Evolutionary conservation across 352 stramenopile species (phyloP).

Genomic region (Lagenidium giganteum): DNA sequence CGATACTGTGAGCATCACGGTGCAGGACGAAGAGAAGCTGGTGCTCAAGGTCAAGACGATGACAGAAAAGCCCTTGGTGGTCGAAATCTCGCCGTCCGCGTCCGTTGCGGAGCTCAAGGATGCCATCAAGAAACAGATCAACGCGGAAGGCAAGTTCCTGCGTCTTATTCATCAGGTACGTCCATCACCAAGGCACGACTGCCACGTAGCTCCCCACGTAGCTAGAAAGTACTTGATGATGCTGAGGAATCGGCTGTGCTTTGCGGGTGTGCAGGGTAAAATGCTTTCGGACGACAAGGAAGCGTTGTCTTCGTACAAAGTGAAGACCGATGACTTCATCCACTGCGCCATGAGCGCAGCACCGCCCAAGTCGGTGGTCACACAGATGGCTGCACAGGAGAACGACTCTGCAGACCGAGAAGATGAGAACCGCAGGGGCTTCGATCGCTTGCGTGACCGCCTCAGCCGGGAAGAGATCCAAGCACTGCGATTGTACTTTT

Average conservation of each 20-base stretch:
- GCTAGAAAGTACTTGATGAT: too few relatives aligned
- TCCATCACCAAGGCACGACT: too few relatives aligned
- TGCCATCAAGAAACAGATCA: conserved; percentile 64
- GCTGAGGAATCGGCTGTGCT: background rate
- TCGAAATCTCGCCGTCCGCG: conserved; percentile 63
- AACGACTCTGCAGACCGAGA: conserved; percentile 55
- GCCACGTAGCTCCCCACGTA: too few relatives aligned
- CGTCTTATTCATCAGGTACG: conserved; percentile 74
- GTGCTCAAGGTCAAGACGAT: conserved; percentile 84
- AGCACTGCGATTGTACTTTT: conserved; percentile 81
- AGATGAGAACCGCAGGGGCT: conserved; percentile 51
- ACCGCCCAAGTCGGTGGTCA: conserved; percentile 70
- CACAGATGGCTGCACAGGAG: conserved; percentile 50
- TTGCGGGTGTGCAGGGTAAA: conserved; percentile 35
- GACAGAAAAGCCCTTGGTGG: conserved; percentile 75
- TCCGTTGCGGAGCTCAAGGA: conserved; percentile 73
- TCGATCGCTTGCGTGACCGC: conserved; percentile 73
- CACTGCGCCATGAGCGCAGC: conserved; percentile 82
- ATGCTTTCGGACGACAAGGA: conserved; percentile 83
- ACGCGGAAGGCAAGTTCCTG: conserved; percentile 80
- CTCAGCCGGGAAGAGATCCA: conserved; percentile 85
- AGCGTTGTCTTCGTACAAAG: conserved; percentile 63
- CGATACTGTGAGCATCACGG: conserved; percentile 48
- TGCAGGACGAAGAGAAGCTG: conserved; percentile 47
- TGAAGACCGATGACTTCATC: conserved; percentile 82